Conservation (phyloP, 2,329 filamentous ascomycete genomes). For the Grosmannia huntii region DNA sequence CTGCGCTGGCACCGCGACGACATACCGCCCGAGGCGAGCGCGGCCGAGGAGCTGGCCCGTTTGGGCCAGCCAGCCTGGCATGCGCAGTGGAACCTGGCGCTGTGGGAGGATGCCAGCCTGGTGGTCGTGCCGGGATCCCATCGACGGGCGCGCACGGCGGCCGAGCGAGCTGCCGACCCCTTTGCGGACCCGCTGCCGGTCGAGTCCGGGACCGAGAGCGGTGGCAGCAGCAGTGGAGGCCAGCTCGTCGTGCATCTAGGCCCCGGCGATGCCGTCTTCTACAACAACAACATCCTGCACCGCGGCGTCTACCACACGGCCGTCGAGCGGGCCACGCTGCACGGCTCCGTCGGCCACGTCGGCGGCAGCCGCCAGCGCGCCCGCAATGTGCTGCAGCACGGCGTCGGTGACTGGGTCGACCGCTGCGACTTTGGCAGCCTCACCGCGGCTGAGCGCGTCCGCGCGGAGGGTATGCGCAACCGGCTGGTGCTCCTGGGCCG, state of each 20-base stretch:
- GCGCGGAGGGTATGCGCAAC: conserved; percentile 51
- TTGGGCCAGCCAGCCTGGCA: conserved; percentile 53
- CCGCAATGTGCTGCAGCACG: conserved; percentile 65
- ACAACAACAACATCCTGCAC: conserved; percentile 81
- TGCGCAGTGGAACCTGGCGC: conserved; percentile 77
- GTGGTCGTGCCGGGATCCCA: conserved; percentile 72
- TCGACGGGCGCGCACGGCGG: conserved; percentile 52
- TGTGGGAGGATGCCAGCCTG: conserved; percentile 62
- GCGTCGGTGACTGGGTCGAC: conserved; percentile 53
- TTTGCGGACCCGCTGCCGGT: conserved; percentile 49
- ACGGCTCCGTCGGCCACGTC: conserved; percentile 56
- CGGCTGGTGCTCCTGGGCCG: conserved; percentile 49
- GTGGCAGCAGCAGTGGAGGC: conserved; percentile 14
- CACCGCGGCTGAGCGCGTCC: conserved; percentile 21
- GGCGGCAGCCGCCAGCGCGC: conserved; percentile 43
- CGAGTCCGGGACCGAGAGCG: conserved; percentile 27
- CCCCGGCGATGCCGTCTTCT: conserved; percentile 73
- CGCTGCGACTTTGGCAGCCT: conserved; percentile 35
- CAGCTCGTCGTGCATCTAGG: conserved; percentile 54
- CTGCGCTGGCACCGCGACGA: conserved; percentile 82
- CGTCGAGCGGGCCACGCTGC: conserved; percentile 56
- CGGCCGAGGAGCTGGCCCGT: conserved; percentile 53
- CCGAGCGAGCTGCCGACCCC: conserved; percentile 54
- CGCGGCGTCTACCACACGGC: conserved; percentile 49
- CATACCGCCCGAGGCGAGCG: conserved; percentile 50